Percentiles rank a stretch among this genome's conserved stretches.
Conservation (phyloP, 2,329 filamentous ascomycete genomes). For the Pseudogymnoascus sp. region DNA sequence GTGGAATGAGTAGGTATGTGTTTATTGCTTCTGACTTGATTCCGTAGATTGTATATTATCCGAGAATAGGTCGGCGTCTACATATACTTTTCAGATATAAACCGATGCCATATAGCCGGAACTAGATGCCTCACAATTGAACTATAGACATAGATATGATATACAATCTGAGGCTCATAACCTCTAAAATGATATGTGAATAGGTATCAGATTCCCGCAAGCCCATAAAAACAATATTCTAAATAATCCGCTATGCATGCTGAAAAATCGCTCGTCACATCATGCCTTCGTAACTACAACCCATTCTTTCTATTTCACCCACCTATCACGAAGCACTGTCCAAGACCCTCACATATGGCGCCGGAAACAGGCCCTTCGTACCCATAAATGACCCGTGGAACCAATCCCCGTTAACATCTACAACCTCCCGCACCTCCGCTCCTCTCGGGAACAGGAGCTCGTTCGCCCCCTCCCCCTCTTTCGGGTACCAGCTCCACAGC, state of each 20-base stretch:
- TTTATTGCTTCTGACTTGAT: conserved; percentile 3
- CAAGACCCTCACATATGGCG: conserved; percentile 58
- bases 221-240: not conserved
- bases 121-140: not conserved
- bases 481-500: conserved; percentile 71
- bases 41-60: not conserved
- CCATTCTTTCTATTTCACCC: not conserved
- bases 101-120: not conserved
- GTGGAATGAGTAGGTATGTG: conserved; percentile 20
- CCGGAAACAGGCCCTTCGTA: conserved; percentile 68
- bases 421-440: conserved; percentile 73
- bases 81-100: not conserved
- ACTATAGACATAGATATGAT: not conserved
- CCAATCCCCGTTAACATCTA: conserved; percentile 89
- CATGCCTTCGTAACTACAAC: not conserved
- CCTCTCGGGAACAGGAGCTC: conserved; percentile 78
- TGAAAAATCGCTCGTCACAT: not conserved
- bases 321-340: conserved; percentile 8
- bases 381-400: conserved; percentile 82
- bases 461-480: conserved; percentile 50
- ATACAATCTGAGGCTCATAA: not conserved
- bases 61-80: not conserved
- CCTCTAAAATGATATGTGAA: not conserved
- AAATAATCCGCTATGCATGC: conserved; percentile 7
- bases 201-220: not conserved